Evolutionary conservation across 2,329 filamentous ascomycete species (phyloP).

Genomic region (Fusarium anthophilum): DNA sequence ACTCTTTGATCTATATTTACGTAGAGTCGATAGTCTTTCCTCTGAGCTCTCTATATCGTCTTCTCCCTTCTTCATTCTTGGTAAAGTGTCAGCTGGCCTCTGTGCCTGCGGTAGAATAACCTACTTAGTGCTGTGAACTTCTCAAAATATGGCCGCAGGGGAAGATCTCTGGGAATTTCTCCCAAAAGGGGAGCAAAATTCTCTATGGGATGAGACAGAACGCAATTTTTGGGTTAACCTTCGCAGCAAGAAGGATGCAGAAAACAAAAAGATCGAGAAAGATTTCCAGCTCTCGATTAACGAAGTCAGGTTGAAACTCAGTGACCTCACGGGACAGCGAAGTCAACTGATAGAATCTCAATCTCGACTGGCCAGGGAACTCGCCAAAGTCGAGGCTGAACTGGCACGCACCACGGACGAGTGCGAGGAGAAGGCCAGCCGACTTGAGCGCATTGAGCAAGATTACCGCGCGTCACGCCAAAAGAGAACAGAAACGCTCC

Average conservation of each 20-base stretch:
- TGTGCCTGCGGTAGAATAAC: too few species aligned
- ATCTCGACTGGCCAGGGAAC: conserved; percentile 43
- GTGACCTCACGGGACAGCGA: conserved; percentile 43
- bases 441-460: conserved; percentile 46
- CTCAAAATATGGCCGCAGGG: too few species aligned
- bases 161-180: conserved; percentile 46
- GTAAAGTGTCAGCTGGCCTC: too few species aligned
- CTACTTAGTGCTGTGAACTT: too few species aligned
- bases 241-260: conserved; percentile 36
- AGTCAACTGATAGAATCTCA: conserved; percentile 43
- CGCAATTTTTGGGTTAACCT: conserved; percentile 48
- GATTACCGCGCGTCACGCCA: conserved; percentile 45
- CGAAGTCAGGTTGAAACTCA: conserved; percentile 44
- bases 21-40: too few species aligned
- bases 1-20: too few species aligned
- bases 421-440: conserved; percentile 47
- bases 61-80: too few species aligned
- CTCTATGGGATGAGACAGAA: conserved; percentile 50
- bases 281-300: conserved; percentile 39
- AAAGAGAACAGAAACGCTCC: conserved; percentile 41
- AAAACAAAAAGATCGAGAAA: conserved; percentile 38
- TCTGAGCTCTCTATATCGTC: too few species aligned
- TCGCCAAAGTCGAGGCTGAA: conserved; percentile 50
- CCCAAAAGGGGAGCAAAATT: conserved; percentile 44
- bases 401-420: conserved; percentile 46